Conservation (phyloP, 2,329 filamentous ascomycete genomes). For the Scytalidium lignicola region DNA sequence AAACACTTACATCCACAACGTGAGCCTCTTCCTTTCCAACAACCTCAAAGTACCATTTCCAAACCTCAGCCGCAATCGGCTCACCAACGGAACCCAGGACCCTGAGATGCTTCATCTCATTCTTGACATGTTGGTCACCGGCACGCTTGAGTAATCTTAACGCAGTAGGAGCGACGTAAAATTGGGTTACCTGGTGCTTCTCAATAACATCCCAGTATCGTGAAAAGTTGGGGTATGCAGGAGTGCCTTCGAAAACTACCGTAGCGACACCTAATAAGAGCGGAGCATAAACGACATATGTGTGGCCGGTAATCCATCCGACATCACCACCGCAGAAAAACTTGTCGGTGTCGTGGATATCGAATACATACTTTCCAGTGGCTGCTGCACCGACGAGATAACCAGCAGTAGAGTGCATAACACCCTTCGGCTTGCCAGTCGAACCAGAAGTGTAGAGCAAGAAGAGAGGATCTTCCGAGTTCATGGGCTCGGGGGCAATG, state of each 20-base stretch:
- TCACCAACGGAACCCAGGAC: conserved; percentile 94
- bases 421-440: conserved; percentile 97
- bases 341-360: conserved; percentile 87
- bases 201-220: conserved; percentile 98
- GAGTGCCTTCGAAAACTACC: conserved; percentile 96
- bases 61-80: conserved; percentile 95
- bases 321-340: conserved; percentile 99
- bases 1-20: conserved; percentile 76
- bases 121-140: conserved; percentile 85
- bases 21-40: conserved; percentile 93
- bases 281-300: conserved; percentile 95
- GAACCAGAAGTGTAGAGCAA: conserved; percentile 97
- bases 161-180: conserved; percentile 96
- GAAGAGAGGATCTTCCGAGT: conserved; percentile 93
- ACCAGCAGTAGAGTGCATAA: conserved; percentile 94
- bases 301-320: conserved; percentile 98
- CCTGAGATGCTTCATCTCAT: conserved; percentile 82
- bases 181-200: conserved; percentile 91
- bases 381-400: conserved; percentile 91
- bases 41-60: conserved; percentile 98
- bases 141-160: conserved; percentile 91
- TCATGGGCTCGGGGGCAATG: conserved; percentile 82
- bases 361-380: conserved; percentile 98
- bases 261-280: conserved; percentile 89
- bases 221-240: conserved; percentile 95